Base-by-base conservation (phyloP, 495 filamentous ascomycete genomes). In the Lepidopterella palustris region DNA sequence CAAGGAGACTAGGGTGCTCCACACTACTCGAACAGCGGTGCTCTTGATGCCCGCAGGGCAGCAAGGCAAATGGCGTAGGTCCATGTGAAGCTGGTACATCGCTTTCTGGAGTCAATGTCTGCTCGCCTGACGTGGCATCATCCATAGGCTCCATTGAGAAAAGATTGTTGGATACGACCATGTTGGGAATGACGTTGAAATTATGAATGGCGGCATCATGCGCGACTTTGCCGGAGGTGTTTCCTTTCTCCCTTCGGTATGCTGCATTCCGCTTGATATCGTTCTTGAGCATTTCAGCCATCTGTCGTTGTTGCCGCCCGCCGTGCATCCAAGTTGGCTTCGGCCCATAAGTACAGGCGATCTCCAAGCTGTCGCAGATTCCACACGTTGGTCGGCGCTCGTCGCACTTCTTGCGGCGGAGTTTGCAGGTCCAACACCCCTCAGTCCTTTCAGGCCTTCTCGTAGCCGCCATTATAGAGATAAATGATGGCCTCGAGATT, bases 371-470 rank as follows among this genome's bases (percentile, higher is more conserved):
- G 32, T 39, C 57, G 60, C 80, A 82, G n/a, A 39, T 64, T 6
- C 69, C 64, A 63, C 78, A 82, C 6, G 73, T 58, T n/a, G 80
- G 79, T 0, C 64, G 72, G 8, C 45, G 54, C 60, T 79, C 75
- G 56, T 82, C 79, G 65, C 79, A 81, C 65, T 79, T 80, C 61
- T 82, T 81, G 54, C 76, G 76, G 9, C 79, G 73, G 11, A 80
- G 72, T 15, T 79, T 72, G 58, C 78, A 82, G 13, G 80, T 81
- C 79, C 79, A 81, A 62, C 80, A 80, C 21, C 78, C 79, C 29
- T 74, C 76, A n/a, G 63, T 73, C 57, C 71, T 77, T 39, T 6
- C 32, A 39, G 6, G 32, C 32, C 32, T 39, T 39, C 32, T 39
- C 32, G 32, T 39, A 39, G 32, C 32, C 32, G 32, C 6, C 32